Evolutionary conservation across 2,329 filamentous ascomycete genomes (phyloP).

Genomic region (Proliferodiscus dingleyae): DNA sequence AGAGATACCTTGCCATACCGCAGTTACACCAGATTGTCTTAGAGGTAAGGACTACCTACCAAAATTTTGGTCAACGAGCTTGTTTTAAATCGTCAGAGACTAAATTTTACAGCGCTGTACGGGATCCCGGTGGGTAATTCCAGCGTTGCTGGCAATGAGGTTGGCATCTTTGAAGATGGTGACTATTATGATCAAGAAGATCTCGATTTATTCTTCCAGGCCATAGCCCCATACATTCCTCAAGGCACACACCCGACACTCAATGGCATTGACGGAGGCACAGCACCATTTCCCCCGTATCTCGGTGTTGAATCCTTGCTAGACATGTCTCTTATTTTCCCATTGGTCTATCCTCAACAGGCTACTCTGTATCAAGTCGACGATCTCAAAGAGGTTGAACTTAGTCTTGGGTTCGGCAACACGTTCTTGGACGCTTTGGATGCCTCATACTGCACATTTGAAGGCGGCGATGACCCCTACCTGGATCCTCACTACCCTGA

Average conservation of each 20-base stretch:
- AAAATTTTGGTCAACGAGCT: too few relatives aligned
- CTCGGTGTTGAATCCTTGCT: slow-evolving; percentile 36
- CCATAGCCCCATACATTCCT: slow-evolving; percentile 29
- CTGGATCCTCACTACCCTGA: slow-evolving; percentile 40
- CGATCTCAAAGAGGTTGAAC: slow-evolving; percentile 33
- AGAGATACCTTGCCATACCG: not conserved
- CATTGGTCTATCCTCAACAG: slow-evolving; percentile 42
- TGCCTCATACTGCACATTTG: slow-evolving; percentile 38
- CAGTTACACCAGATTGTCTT: slow-evolving; percentile 6
- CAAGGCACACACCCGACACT: slow-evolving; percentile 35
- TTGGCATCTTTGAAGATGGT: slow-evolving; percentile 42
- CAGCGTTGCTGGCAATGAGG: slow-evolving; percentile 31
- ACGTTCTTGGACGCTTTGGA: slow-evolving; percentile 18
- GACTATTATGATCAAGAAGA: slow-evolving; percentile 41
- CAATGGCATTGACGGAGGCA: slow-evolving; percentile 35
- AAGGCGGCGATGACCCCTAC: slow-evolving; percentile 32
- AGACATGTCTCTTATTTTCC: slow-evolving; percentile 31
- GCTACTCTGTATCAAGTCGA: slow-evolving; percentile 40
- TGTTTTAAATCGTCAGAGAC: too few relatives aligned
- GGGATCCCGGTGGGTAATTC: slow-evolving; percentile 42
- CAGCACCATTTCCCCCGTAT: slow-evolving; percentile 26
- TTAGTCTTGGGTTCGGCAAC: slow-evolving; percentile 31
- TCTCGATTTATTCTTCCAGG: slow-evolving; percentile 36
- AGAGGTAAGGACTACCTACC: not conserved
- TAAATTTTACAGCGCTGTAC: slow-evolving; percentile 22